Conservation (phyloP, 2,329 filamentous ascomycete species). For the Sarocladiaceae sp. region DNA sequence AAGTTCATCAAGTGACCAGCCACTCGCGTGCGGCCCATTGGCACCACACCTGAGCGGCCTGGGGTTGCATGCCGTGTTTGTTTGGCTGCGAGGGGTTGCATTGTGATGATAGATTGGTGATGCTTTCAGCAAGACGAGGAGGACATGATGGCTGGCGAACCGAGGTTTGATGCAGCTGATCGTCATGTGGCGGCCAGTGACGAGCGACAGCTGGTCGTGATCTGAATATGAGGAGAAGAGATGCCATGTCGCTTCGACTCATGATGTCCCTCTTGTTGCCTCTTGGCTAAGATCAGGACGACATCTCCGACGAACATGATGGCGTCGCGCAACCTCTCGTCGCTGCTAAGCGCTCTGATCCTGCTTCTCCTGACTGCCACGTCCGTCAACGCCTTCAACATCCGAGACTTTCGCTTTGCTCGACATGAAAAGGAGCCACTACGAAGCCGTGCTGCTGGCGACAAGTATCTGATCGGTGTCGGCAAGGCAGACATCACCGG, state of each 20-base stretch:
- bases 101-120: not conserved
- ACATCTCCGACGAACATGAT: not conserved
- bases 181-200: not conserved
- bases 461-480: constrained; percentile 48
- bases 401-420: not conserved
- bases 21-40: not conserved
- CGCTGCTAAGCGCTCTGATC: not conserved
- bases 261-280: not conserved
- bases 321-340: not conserved
- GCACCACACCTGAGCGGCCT: not conserved
- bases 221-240: not conserved
- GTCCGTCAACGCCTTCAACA: not conserved
- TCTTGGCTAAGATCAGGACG: not conserved
- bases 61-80: not conserved
- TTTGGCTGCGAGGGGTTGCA: constrained; percentile 1
- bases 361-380: not conserved
- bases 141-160: not conserved
- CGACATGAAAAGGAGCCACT: not conserved
- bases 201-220: not conserved
- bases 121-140: not conserved
- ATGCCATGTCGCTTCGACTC: not conserved
- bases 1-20: not conserved
- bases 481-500: constrained; percentile 59
- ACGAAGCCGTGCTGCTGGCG: constrained; percentile 15
- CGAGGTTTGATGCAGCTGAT: not conserved